Conservation (phyloP, 1,284 basidiomycete genomes). For the Apiotrichum domesticum region DNA sequence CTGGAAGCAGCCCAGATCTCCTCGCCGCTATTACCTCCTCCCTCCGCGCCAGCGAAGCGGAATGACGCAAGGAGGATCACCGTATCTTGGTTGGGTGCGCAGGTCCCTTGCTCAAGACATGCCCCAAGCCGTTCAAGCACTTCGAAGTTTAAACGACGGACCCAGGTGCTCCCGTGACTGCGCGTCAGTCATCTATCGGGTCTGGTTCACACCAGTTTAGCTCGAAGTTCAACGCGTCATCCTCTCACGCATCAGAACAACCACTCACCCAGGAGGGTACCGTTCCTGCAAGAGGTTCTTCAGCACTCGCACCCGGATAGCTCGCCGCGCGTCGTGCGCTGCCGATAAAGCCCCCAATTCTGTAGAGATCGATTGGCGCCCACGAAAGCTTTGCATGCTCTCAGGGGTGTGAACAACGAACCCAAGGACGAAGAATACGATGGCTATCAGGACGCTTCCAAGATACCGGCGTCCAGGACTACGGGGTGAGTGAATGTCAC, state of each 20-base stretch:
- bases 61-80: constrained; percentile 26
- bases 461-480: background rate
- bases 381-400: background rate
- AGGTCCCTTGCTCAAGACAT: constrained; percentile 20
- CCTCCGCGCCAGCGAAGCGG: constrained; percentile 22
- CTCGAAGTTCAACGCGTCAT: background rate
- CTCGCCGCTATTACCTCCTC: constrained; percentile 10
- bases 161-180: background rate
- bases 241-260: too few species aligned
- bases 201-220: too few species aligned
- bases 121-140: constrained; percentile 17
- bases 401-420: background rate
- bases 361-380: too few species aligned
- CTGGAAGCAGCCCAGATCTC: constrained; percentile 26
- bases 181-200: background rate
- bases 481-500: too few species aligned
- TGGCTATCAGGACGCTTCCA: background rate
- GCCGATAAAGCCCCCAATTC: too few species aligned
- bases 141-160: background rate
- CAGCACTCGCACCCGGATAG: constrained; percentile 8
- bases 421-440: background rate
- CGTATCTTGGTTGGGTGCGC: constrained; percentile 22
- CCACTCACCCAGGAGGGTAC: constrained; percentile 8
- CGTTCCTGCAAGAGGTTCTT: constrained; percentile 7
- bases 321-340: background rate